Conservation (phyloP, 345 rosid species). For the Punica granatum region DNA sequence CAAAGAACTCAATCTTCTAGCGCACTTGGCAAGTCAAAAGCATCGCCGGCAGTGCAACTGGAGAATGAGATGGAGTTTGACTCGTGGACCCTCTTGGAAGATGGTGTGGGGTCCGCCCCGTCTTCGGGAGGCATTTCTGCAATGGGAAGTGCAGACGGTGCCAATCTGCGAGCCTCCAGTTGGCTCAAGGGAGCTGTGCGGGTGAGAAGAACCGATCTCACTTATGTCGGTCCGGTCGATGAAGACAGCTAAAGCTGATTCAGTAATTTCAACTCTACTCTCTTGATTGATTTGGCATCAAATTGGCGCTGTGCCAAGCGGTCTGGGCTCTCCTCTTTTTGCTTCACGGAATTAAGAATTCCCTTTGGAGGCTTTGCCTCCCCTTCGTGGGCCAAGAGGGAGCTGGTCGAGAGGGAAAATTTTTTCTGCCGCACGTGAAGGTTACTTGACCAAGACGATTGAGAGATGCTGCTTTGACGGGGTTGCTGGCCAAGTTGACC, state of each 20-base stretch:
- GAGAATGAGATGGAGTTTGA: slow-evolving; percentile 67
- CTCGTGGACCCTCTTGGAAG: slow-evolving; percentile 95
- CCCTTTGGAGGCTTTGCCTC: slow-evolving; percentile 1
- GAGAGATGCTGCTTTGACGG: background rate
- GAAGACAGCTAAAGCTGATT: slow-evolving; percentile 69
- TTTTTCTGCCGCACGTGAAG: slow-evolving; percentile 11
- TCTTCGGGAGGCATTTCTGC: slow-evolving; percentile 44
- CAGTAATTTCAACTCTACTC: slow-evolving; percentile 3
- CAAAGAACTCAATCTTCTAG: slow-evolving; percentile 29
- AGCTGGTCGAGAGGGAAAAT: slow-evolving; percentile 22
- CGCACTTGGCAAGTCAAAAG: slow-evolving; percentile 52
- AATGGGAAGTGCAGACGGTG: slow-evolving; percentile 53
- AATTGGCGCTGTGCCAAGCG: slow-evolving; percentile 24
- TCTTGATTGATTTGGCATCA: slow-evolving; percentile 24
- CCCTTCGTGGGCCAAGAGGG: slow-evolving; percentile 9
- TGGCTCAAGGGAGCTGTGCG: slow-evolving; percentile 97
- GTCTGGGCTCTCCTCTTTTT: slow-evolving; percentile 11
- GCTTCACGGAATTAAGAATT: slow-evolving; percentile 16
- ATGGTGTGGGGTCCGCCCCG: slow-evolving; percentile 68
- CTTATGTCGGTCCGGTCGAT: slow-evolving; percentile 80
- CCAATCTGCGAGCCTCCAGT: slow-evolving; percentile 75
- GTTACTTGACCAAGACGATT: slow-evolving; percentile 14
- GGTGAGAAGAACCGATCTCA: slow-evolving; percentile 77
- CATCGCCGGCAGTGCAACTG: slow-evolving; percentile 26
- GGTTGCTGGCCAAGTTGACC: slow-evolving; percentile 5